Evolutionary conservation across 305 asterid genomes (phyloP).

Genomic region (Solanum aculeatissimum): DNA sequence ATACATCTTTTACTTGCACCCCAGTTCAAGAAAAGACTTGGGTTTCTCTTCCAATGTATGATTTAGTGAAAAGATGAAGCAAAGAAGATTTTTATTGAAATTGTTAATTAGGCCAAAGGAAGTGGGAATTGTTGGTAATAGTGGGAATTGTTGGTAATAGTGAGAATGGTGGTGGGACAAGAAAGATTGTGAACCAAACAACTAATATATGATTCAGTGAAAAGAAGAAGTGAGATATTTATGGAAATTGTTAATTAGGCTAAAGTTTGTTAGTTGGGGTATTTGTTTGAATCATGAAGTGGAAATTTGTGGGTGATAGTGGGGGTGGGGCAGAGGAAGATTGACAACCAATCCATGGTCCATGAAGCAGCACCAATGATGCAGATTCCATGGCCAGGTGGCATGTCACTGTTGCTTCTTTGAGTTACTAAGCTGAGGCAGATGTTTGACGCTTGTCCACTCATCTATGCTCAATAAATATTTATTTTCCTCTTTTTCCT

Average conservation of each 20-base stretch:
- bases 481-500: background rate
- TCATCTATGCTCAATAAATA: background rate
- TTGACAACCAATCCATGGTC: constrained; percentile 32
- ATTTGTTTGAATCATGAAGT: background rate
- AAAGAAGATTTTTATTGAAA: background rate
- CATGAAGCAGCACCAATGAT: constrained; percentile 21
- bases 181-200: background rate
- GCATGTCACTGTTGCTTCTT: constrained; percentile 6
- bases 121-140: too few relatives aligned
- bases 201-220: background rate
- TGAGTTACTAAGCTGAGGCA: constrained; percentile 5
- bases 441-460: background rate
- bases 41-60: background rate
- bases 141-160: background rate
- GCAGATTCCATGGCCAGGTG: constrained; percentile 34
- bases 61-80: background rate
- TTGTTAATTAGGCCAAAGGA: background rate
- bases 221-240: background rate
- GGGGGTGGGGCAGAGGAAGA: constrained; percentile 29
- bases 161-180: background rate
- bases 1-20: constrained; percentile 13
- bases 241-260: background rate
- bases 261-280: background rate
- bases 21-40: background rate
- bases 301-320: background rate